Conservation (phyloP, 2,329 filamentous ascomycete genomes). For the Colletotrichum somersetense region DNA sequence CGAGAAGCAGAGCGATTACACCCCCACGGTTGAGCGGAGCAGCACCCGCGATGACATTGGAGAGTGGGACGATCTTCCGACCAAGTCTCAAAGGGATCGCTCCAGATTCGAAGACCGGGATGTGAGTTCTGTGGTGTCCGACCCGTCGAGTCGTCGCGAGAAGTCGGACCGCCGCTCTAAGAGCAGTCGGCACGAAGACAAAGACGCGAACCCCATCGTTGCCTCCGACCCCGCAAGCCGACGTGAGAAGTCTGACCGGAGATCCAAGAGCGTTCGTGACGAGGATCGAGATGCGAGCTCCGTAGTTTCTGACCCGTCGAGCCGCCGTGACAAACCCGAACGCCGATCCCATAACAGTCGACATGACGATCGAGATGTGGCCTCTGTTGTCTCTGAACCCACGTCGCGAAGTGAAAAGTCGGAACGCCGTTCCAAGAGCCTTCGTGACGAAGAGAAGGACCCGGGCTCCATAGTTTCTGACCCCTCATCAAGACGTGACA, state of each 20-base stretch:
- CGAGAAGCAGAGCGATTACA: slow-evolving; percentile 27
- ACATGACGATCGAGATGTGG: slow-evolving; percentile 58
- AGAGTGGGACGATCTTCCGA: slow-evolving; percentile 35
- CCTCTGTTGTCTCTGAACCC: slow-evolving; percentile 62
- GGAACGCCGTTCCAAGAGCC: slow-evolving; percentile 52
- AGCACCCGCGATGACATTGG: slow-evolving; percentile 7
- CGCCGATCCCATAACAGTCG: slow-evolving; percentile 27
- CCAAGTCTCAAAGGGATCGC: slow-evolving; percentile 44
- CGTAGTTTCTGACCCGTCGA: slow-evolving; percentile 49
- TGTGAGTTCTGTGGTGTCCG: slow-evolving; percentile 64
- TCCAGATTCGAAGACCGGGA: slow-evolving; percentile 57
- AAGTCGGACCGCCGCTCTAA: slow-evolving; percentile 54
- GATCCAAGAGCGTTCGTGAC: slow-evolving; percentile 52
- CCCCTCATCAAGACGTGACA: slow-evolving; percentile 50
- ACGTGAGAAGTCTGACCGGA: slow-evolving; percentile 51
- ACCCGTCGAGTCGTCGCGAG: slow-evolving; percentile 51
- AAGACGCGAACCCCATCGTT: slow-evolving; percentile 62
- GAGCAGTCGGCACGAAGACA: slow-evolving; percentile 57
- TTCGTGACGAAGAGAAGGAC: slow-evolving; percentile 56
- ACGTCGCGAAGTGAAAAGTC: slow-evolving; percentile 49
- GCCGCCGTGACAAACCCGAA: slow-evolving; percentile 29
- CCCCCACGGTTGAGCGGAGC: slow-evolving; percentile 16
- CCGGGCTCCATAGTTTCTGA: slow-evolving; percentile 64
- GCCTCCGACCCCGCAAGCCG: slow-evolving; percentile 59
- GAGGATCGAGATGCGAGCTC: slow-evolving; percentile 63